phyloP scores from a whole-genome alignment of 2,329 filamentous ascomycete genomes.

The Furcasterigmium furcatum region DNA sequence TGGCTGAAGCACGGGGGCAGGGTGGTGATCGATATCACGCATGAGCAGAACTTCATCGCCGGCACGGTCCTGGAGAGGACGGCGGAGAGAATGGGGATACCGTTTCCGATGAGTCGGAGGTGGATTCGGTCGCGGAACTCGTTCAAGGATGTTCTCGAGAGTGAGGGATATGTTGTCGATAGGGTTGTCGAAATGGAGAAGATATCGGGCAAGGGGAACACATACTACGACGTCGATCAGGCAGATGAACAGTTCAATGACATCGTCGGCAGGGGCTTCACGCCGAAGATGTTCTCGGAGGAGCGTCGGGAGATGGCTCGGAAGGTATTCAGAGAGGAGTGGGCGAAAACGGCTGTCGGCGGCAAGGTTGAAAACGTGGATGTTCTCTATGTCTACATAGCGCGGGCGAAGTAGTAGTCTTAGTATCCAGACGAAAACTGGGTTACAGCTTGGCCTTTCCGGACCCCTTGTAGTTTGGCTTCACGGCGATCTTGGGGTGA shows the following conservation, averaged over 20 bases:
- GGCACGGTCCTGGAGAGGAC: slow-evolving; percentile 21
- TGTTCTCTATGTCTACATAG: slow-evolving; percentile 25
- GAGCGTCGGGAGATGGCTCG: slow-evolving; percentile 18
- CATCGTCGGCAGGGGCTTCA: slow-evolving; percentile 15
- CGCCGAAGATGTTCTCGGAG: slow-evolving; percentile 11
- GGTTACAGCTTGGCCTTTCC: slow-evolving; percentile 45
- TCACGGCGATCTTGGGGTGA: slow-evolving; percentile 47
- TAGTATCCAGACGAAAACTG: slow-evolving; percentile 9
- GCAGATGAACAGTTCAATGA: slow-evolving; percentile 24
- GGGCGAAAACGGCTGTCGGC: slow-evolving; percentile 22
- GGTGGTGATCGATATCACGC: slow-evolving; percentile 27
- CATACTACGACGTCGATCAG: slow-evolving; percentile 17
- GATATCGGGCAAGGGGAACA: slow-evolving; percentile 16
- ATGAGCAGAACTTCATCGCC: slow-evolving; percentile 22
- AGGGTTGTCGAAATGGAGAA: slow-evolving; percentile 19
- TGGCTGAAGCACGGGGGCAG: slow-evolving; percentile 21
- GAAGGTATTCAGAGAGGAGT: slow-evolving; percentile 24
- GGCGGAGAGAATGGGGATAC: slow-evolving; percentile 15
- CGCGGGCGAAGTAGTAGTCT: slow-evolving; percentile 9
- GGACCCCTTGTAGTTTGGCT: slow-evolving; percentile 25
- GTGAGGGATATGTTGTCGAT: slow-evolving; percentile 21
- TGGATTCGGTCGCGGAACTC: slow-evolving; percentile 25
- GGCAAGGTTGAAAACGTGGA: slow-evolving; percentile 22
- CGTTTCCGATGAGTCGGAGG: slow-evolving; percentile 21
- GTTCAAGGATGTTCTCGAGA: slow-evolving; percentile 21